Base-by-base conservation (phyloP, 805 yeast genomes). In the Lipomyces orientalis region DNA sequence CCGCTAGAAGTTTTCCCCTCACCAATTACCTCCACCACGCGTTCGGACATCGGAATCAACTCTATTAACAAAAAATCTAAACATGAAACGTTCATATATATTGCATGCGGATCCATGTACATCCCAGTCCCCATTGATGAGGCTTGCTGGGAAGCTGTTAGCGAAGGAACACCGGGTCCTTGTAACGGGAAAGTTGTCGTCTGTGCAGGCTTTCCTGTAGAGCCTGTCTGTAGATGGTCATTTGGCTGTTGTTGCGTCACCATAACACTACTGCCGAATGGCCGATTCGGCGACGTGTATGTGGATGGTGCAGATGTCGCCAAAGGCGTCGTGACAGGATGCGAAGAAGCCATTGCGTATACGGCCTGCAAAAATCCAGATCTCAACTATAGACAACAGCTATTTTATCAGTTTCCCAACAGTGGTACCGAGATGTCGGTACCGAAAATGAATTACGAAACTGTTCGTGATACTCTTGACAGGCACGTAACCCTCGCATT, bases 41-140 rank as follows among this genome's bases (percentile, higher is more conserved):
- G 79, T 57, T 88, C 83, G 0, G 93, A 86, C 56, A 88, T 77
- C 2, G 97, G 96, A 0, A 92, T 87, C 49, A 90, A 80, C 77
- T 93, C 97, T 74, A 88, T 89, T 35, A 93, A 77, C 22, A 93
- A 83, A 71, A 87, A 83, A 59, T 89, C 90, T 64, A 90, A 79
- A 57, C 88, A 83, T 1, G 83, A 75, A 9, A 85, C 76, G 73
- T 84, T 88, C n/a, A 90, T 86, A 43, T 70, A 71, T n/a, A 73
- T 62, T 16, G 75, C 73, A 54, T 72, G 75, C 54, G 74, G 73
- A 61, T 72, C 75, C 19, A 71, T 31, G 54, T 61, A 54, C 54
- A 46, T 58, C 16, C 62, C 62, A 35, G 65, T 51, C 29, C 29
- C 29, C 39, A 35, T 31, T 4, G 35, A 10, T 10, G 39, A 46